Conservation (phyloP, 768 basidiomycete species). For the Brasilioporus rufonigricans region DNA sequence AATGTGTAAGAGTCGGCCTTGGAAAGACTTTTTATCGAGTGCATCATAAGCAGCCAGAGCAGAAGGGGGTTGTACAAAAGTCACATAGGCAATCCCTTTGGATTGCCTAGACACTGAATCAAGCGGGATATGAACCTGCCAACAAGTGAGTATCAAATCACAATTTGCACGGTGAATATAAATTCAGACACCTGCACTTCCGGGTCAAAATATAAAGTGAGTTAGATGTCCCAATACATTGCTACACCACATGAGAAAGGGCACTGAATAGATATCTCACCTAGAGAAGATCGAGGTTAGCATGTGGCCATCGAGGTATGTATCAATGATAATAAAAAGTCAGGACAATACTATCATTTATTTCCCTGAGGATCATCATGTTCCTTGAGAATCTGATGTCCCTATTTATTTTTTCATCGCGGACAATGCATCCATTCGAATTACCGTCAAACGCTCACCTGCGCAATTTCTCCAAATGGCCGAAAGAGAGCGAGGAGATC, state of each 20-base stretch:
- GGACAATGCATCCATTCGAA: conserved; percentile 6
- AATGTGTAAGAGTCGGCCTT: conserved; percentile 89
- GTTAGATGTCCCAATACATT: conserved; percentile 57
- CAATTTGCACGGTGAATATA: background rate
- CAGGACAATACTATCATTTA: conserved; percentile 56
- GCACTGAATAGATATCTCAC: conserved; percentile 3
- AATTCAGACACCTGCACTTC: conserved; percentile 31
- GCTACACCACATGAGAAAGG: background rate
- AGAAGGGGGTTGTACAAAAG: conserved; percentile 41
- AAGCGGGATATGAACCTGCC: conserved; percentile 56
- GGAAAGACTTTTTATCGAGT: conserved; percentile 83
- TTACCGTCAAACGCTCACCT: conserved; percentile 50
- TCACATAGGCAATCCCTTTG: conserved; percentile 65
- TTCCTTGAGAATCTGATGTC: conserved; percentile 47
- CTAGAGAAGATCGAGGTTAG: conserved; percentile 12
- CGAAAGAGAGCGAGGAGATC: conserved; percentile 68
- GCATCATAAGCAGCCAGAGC: conserved; percentile 72
- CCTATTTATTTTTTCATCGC: conserved; percentile 45
- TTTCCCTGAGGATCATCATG: conserved; percentile 37
- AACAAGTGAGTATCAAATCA: conserved; percentile 2
- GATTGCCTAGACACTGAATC: conserved; percentile 44
- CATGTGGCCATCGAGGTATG: background rate
- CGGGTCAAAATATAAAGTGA: conserved; percentile 40
- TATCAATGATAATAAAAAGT: background rate
- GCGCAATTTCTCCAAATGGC: conserved; percentile 67